Evolutionary conservation across 305 asterid species (phyloP), one percentile per base, ranked within the genome.

Genomic region (Fraxinus albicans): DNA sequence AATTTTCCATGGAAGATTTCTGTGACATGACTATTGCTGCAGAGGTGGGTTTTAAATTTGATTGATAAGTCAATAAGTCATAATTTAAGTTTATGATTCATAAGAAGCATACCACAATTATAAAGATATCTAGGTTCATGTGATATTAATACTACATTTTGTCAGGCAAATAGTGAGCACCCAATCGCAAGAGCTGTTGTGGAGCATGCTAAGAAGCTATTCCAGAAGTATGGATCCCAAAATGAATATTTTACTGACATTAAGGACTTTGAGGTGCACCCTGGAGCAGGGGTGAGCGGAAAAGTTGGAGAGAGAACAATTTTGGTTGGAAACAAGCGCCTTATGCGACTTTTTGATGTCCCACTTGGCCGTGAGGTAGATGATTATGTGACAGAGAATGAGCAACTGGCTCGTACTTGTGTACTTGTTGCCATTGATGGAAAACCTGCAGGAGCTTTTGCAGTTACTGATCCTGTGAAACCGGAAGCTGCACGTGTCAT

Each of bases 111-210:
- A 70, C 73, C 7, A 53, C 76, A 67, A 80, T 79, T 44, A 73
- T 27, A 80, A 75, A 73, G 8, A 47, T 19, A 36, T 13, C 63
- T 70, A 50, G 25, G 36, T 38, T 77, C 67, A 50, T 58, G 74
- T 81, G 50, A 65, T 77, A 60, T 76, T 83, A 79, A 85, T 58
- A 27, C 40, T 82, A 53, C 25, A 72, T 79, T 44, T 67, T 80
- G 25, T 80, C 93, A 94, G 99, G 91, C 94, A 82, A 96, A 96
- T 79, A 96, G 99, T 85, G 98, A 96, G 89, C 99, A 96, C 86
- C 99, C 99, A 29, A 88, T 96, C 75, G 98, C 98, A 79, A 94
- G 87, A 90, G 99, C 98, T 55, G 96, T 96, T 19, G 97, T 92
- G 83, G 95, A 90, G 84, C 92, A 96, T 85, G 95, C 98, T 80